phyloP scores from a whole-genome alignment of 805 yeast species.

The Torulaspora delbrueckii region DNA sequence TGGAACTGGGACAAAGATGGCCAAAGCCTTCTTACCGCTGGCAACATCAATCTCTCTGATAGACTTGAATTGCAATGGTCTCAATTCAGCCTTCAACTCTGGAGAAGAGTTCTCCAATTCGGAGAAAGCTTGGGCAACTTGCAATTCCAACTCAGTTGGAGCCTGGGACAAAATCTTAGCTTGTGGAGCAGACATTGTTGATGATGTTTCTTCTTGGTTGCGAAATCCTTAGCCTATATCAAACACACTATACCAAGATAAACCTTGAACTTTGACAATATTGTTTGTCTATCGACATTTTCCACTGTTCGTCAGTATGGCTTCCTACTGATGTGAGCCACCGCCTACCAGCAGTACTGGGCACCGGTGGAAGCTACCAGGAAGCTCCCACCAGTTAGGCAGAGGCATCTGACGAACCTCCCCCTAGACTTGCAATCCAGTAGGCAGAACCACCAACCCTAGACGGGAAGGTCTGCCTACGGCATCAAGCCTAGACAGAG shows the following conservation, averaged over 20 bases:
- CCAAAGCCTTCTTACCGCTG: slow-evolving; percentile 98
- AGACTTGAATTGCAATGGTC: slow-evolving; percentile 98
- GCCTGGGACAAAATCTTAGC: slow-evolving; percentile 90
- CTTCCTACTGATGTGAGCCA: slow-evolving; percentile 1
- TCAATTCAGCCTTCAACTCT: slow-evolving; percentile 95
- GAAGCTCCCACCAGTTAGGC: neutral
- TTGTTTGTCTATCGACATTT: neutral
- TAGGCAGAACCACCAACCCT: no score
- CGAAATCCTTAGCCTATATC: slow-evolving; percentile 16
- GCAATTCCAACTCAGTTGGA: slow-evolving; percentile 98
- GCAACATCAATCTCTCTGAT: slow-evolving; percentile 96
- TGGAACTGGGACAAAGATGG: slow-evolving; percentile 97
- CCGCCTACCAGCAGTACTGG: neutral
- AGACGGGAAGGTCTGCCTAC: no score
- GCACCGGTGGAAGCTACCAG: neutral
- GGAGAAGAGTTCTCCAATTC: slow-evolving; percentile 93
- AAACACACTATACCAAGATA: neutral
- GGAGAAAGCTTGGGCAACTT: slow-evolving; percentile 96
- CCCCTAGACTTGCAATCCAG: neutral
- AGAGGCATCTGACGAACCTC: neutral
- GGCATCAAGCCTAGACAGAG: no score
- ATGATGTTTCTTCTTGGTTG: slow-evolving; percentile 15
- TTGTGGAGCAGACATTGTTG: slow-evolving; percentile 83
- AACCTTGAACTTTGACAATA: neutral
- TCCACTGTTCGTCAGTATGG: slow-evolving; percentile 1